These are phyloP conservation scores for Podospora anserina DNA, from an alignment of 495 filamentous ascomycete genomes.

Conservation along the genomic window DNA sequence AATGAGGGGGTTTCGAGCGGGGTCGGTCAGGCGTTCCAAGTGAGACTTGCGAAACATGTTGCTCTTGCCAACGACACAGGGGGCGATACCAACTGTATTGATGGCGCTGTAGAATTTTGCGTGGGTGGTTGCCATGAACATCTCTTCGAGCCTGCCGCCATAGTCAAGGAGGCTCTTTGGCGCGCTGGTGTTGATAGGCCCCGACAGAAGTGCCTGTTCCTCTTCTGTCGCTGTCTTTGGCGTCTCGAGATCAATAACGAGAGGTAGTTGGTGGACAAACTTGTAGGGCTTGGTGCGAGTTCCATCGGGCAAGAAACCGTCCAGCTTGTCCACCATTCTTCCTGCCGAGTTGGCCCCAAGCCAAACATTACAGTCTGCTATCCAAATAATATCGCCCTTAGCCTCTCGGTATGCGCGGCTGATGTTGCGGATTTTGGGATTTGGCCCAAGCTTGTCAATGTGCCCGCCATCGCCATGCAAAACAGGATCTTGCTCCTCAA, in stretches of 20 bases:
- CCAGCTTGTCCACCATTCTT: conserved; percentile 83
- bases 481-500: conserved; percentile 86
- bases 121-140: conserved; percentile 90
- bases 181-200: background rate
- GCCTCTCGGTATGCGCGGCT: conserved; percentile 94
- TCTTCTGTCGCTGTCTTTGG: conserved; percentile 29
- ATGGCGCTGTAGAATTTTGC: conserved; percentile 98
- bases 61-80: conserved; percentile 94
- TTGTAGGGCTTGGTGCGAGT: conserved; percentile 64
- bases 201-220: conserved; percentile 19
- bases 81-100: conserved; percentile 85
- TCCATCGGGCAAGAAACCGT: conserved; percentile 54
- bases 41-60: conserved; percentile 97
- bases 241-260: conserved; percentile 70
- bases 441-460: conserved; percentile 72
- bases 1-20: conserved; percentile 43
- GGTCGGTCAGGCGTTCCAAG: conserved; percentile 72
- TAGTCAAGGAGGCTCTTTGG: conserved; percentile 30
- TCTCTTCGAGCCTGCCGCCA: conserved; percentile 87
- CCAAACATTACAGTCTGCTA: conserved; percentile 97
- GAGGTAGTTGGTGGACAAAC: conserved; percentile 90
- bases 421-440: conserved; percentile 97
- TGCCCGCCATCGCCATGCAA: conserved; percentile 54
- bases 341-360: conserved; percentile 71
- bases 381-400: conserved; percentile 88